Evolutionary conservation across 1,284 basidiomycete species (phyloP).

Genomic region (Heliocybe sulcata): DNA sequence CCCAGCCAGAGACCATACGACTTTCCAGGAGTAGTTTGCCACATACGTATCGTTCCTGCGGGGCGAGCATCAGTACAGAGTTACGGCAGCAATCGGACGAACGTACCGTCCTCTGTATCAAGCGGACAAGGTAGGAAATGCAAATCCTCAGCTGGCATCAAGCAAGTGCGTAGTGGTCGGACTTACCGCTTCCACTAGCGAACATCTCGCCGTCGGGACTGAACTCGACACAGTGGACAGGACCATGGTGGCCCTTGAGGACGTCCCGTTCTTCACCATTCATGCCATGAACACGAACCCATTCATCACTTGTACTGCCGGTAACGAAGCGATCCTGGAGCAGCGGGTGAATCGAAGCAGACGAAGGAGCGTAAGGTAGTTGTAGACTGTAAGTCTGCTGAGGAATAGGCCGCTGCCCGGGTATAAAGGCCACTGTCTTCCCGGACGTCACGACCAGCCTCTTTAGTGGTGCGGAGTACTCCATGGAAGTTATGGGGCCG

Average conservation of each 20-base stretch:
- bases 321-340: slow-evolving; percentile 88
- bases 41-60: slow-evolving; percentile 87
- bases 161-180: slow-evolving; percentile 10
- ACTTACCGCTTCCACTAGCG: slow-evolving; percentile 89
- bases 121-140: slow-evolving; percentile 7
- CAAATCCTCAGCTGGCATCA: slow-evolving; percentile 10
- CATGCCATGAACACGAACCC: slow-evolving; percentile 92
- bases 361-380: slow-evolving; percentile 81
- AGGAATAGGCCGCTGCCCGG: slow-evolving; percentile 45
- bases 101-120: slow-evolving; percentile 62
- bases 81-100: not conserved
- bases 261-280: slow-evolving; percentile 88
- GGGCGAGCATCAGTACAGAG: not conserved
- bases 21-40: slow-evolving; percentile 94
- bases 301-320: slow-evolving; percentile 87
- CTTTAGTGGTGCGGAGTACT: slow-evolving; percentile 79
- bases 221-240: slow-evolving; percentile 91
- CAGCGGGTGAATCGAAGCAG: slow-evolving; percentile 88
- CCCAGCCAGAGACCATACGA: slow-evolving; percentile 92
- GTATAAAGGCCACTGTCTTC: slow-evolving; percentile 86
- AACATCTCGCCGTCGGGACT: slow-evolving; percentile 98
- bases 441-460: slow-evolving; percentile 88
- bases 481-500: slow-evolving; percentile 89
- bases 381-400: slow-evolving; percentile 58
- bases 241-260: slow-evolving; percentile 96